These are phyloP conservation scores for Aspergillus persii DNA, from an alignment of 2,329 filamentous ascomycete genomes.

Conservation along the genomic window DNA sequence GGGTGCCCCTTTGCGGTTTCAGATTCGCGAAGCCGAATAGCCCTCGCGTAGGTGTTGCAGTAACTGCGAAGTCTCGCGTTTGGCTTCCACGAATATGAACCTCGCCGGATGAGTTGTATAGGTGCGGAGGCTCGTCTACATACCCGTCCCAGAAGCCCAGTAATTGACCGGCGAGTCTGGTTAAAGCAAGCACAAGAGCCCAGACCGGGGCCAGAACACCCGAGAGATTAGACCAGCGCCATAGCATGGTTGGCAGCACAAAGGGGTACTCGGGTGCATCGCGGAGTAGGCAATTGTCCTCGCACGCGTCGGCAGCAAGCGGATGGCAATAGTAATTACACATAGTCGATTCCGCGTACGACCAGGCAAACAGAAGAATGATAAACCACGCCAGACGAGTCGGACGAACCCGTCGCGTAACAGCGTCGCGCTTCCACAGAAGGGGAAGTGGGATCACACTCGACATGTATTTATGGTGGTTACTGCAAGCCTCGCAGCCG, in stretches of 20 bases:
- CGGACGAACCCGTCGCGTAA: constrained; percentile 29
- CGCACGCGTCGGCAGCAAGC: constrained; percentile 47
- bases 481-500: constrained; percentile 25
- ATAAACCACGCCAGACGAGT: constrained; percentile 41
- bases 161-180: constrained; percentile 33
- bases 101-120: constrained; percentile 28
- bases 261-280: constrained; percentile 56
- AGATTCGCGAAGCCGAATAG: constrained; percentile 7
- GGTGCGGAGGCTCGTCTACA: constrained; percentile 33
- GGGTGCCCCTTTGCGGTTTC: background rate
- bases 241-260: constrained; percentile 56
- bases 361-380: constrained; percentile 48
- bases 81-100: constrained; percentile 30
- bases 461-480: constrained; percentile 29
- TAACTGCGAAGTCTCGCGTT: constrained; percentile 19
- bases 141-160: constrained; percentile 45
- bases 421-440: constrained; percentile 33
- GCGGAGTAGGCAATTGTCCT: constrained; percentile 50
- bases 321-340: constrained; percentile 54
- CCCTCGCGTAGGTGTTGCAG: constrained; percentile 11
- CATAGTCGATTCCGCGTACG: constrained; percentile 48
- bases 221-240: constrained; percentile 44
- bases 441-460: constrained; percentile 35
- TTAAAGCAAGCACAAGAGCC: constrained; percentile 29
- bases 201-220: constrained; percentile 29